Evolutionary conservation across 208 protist species (phyloP).

Genomic region (Trypanosoma platydactyli): DNA sequence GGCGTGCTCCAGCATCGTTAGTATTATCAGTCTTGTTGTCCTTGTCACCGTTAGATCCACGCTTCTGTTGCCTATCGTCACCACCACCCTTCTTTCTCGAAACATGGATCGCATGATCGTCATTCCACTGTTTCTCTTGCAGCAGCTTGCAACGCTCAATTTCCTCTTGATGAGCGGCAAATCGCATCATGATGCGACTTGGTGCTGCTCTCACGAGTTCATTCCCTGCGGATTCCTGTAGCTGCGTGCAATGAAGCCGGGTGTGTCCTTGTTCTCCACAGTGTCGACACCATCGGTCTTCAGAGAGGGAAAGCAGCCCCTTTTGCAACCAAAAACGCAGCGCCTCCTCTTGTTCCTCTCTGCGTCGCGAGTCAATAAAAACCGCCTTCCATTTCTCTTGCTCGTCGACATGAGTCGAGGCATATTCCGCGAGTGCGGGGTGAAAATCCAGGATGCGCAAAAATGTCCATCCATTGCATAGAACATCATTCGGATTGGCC

Average conservation of each 20-base stretch:
- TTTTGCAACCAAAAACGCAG: conserved; percentile 44
- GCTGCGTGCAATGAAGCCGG: conserved; percentile 37
- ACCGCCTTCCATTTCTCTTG: conserved; percentile 22
- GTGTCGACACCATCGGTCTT: conserved; percentile 67
- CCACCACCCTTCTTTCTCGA: conserved; percentile 3
- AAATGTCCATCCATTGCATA: conserved; percentile 78
- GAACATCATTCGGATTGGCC: conserved; percentile 50
- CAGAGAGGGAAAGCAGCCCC: conserved; percentile 41
- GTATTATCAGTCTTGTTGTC: conserved; percentile 15
- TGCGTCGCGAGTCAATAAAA: conserved; percentile 30
- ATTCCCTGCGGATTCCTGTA: conserved; percentile 4
- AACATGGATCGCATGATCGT: neutral
- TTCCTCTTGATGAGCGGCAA: conserved; percentile 60
- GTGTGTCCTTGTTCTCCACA: conserved; percentile 73
- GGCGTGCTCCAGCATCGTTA: neutral
- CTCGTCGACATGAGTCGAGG: conserved; percentile 18
- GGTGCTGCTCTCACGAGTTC: conserved; percentile 34
- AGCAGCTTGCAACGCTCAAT: conserved; percentile 69
- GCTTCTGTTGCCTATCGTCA: conserved; percentile 3
- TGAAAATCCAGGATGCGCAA: conserved; percentile 65
- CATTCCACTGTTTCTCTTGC: conserved; percentile 54
- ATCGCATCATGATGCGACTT: conserved; percentile 27
- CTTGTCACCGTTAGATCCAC: conserved; percentile 16
- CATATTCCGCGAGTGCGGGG: conserved; percentile 42
- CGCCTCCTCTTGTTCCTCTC: conserved; percentile 27